Evolutionary conservation across 768 basidiomycete genomes (phyloP), one percentile per base, ranked within the genome.

Genomic region (Tephrocybe rancida): DNA sequence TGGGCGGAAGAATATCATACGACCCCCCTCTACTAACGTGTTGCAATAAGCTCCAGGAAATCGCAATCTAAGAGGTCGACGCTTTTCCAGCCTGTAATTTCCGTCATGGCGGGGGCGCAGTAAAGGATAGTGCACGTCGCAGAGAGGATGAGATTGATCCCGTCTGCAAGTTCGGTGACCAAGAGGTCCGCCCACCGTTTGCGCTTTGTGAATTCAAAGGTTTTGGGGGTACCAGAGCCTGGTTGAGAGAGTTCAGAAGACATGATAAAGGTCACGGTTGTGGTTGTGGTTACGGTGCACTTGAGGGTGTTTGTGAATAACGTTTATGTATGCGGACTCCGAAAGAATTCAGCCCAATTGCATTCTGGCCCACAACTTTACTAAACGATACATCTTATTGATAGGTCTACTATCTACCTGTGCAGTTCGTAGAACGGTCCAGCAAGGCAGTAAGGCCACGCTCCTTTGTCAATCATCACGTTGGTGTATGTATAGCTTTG

Each of bases 111-210:
- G 21, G 80, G 76, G 32, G 84, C 83, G 64, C 86, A 90, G 67
- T 85, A 91, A 56, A 88, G 77, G 26, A 92, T 78, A 56, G 79
- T 82, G 62, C 79, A 80, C 8, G 76, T 63, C n/a, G 70, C 71
- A 24, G 87, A 90, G 54, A 92, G 76, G 41, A 92, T 73, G 61
- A 95, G 76, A 29, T 83, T 72, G 64, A 90, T 77, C 16, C 80
- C 84, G 55, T 92, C 92, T 26, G 87, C 83, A 26, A 92, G 79
- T 65, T 93, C 92, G 1, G 83, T 78, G 54, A 89, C 70, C 22
- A 93, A 75, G 13, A 95, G 74, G 66, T 94, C 92, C 16, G 86
- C 87, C 92, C 92, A 95, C 50, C 86, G 80, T 66, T 93, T 93
- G 51, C 92, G 76, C 64, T 90, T 92, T 0, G 90, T 91, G 67